Conservation (phyloP, 2,329 filamentous ascomycete genomes). For the Botryosphaeria dothidea region DNA sequence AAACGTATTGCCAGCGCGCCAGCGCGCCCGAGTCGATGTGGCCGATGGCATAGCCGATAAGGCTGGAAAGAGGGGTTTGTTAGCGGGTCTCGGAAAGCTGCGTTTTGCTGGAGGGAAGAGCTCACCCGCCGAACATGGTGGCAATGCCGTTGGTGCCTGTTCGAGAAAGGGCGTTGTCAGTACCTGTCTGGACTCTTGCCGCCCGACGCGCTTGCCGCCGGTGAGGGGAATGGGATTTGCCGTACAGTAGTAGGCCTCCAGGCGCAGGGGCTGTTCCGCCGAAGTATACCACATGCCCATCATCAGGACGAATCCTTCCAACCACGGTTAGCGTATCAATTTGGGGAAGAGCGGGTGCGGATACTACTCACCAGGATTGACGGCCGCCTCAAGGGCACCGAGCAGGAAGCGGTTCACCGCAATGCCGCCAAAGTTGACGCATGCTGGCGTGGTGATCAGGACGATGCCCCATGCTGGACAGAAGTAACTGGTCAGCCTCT, state of each 20-base stretch:
- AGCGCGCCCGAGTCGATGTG: slow-evolving; percentile 55
- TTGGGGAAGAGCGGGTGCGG: neutral
- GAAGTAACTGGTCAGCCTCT: neutral
- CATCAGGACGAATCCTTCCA: slow-evolving; percentile 28
- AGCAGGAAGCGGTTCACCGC: slow-evolving; percentile 39
- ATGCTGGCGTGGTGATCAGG: slow-evolving; percentile 44
- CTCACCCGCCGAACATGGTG: slow-evolving; percentile 59
- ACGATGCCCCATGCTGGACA: slow-evolving; percentile 41
- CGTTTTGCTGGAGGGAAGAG: neutral
- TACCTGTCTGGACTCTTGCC: neutral
- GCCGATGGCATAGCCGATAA: slow-evolving; percentile 61
- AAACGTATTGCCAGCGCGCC: slow-evolving; percentile 58
- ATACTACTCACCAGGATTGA: slow-evolving; percentile 34
- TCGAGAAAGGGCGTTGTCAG: neutral
- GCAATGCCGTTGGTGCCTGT: slow-evolving; percentile 48
- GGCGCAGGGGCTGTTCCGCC: slow-evolving; percentile 52
- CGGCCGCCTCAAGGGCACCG: slow-evolving; percentile 36
- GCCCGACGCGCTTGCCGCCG: neutral
- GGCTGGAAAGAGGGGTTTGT: slow-evolving; percentile 24
- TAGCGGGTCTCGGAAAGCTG: too few relatives aligned
- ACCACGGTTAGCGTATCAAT: neutral
- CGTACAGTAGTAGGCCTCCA: slow-evolving; percentile 57
- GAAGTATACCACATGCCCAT: slow-evolving; percentile 44
- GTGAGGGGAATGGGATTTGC: neutral
- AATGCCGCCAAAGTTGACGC: slow-evolving; percentile 41